A percentile compares a stretch with the other conserved stretches of the same genome.
Evolutionary conservation across 1,284 basidiomycete species (phyloP).

Genomic region (Ganoderma meredithae): DNA sequence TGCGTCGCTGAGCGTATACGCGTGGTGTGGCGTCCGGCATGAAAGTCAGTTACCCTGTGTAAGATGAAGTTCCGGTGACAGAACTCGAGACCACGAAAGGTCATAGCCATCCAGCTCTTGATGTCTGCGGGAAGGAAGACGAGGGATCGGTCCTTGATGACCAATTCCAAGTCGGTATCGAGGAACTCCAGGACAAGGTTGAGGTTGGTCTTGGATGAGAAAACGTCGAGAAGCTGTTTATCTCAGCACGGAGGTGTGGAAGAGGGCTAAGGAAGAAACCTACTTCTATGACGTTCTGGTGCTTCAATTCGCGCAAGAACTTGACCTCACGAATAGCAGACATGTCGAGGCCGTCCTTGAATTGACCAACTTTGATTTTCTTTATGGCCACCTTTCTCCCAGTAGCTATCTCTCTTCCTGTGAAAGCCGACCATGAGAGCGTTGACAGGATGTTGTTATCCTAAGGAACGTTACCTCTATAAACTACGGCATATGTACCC

Average conservation of each 20-base stretch:
- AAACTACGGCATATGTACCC: constrained; percentile 98
- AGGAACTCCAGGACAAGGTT: constrained; percentile 98
- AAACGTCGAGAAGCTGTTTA: constrained; percentile 91
- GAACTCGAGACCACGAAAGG: constrained; percentile 94
- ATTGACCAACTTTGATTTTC: constrained; percentile 96
- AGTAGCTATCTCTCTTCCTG: constrained; percentile 75
- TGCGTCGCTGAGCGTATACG: neutral
- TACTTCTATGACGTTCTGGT: constrained; percentile 96
- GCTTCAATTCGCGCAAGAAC: constrained; percentile 92
- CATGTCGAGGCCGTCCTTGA: constrained; percentile 99
- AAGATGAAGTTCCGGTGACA: constrained; percentile 95
- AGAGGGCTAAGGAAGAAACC: constrained; percentile 26
- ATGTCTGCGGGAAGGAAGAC: constrained; percentile 96
- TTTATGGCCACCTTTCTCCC: constrained; percentile 92
- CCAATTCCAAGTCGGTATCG: constrained; percentile 96
- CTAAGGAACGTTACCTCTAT: constrained; percentile 66
- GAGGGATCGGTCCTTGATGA: constrained; percentile 92
- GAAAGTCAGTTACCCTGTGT: constrained; percentile 75
- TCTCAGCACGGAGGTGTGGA: neutral
- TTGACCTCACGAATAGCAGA: constrained; percentile 99
- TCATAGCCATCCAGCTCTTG: constrained; percentile 99
- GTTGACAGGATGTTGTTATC: neutral
- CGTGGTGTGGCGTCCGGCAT: neutral
- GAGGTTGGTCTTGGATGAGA: constrained; percentile 95
- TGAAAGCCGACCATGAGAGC: neutral